phyloP scores from a whole-genome alignment of 148 eudicot species.

The Camellia lanceoleosa region DNA sequence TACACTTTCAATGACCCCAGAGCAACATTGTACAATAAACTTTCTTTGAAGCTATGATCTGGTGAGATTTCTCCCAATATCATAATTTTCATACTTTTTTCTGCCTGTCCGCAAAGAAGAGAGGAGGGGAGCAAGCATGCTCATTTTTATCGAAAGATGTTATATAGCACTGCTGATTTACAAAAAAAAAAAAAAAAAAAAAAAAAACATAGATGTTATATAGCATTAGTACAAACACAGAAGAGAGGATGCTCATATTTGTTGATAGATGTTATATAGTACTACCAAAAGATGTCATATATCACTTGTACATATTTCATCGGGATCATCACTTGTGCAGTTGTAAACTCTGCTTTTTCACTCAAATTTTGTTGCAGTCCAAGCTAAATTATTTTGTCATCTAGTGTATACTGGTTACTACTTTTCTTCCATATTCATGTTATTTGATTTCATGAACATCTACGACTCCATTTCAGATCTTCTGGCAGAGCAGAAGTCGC shows the following conservation, averaged over 20 bases:
- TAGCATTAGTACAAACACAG: too few relatives aligned
- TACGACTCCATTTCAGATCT: constrained; percentile 36
- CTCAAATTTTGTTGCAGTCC: constrained; percentile 3
- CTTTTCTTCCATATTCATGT: not conserved
- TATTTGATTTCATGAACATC: not conserved
- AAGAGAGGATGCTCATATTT: not conserved
- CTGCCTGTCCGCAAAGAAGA: not conserved
- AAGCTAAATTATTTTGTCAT: not conserved
- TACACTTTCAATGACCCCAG: not conserved
- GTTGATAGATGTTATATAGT: not conserved
- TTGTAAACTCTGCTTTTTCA: not conserved
- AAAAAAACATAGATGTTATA: too few relatives aligned
- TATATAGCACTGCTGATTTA: too few relatives aligned
- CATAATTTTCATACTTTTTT: not conserved
- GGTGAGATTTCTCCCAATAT: not conserved
- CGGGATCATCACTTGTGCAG: not conserved
- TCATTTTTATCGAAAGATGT: too few relatives aligned
- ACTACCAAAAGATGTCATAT: too few relatives aligned
- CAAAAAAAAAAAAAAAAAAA: too few relatives aligned
- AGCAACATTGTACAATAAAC: not conserved
- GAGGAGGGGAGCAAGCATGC: not conserved
- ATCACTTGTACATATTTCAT: not conserved
- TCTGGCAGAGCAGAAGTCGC: constrained; percentile 60
- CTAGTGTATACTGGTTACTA: not conserved
- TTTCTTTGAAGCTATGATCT: not conserved